phyloP scores from a whole-genome alignment of 176 grass and related monocot species.

The Eragrostis nindensis region DNA sequence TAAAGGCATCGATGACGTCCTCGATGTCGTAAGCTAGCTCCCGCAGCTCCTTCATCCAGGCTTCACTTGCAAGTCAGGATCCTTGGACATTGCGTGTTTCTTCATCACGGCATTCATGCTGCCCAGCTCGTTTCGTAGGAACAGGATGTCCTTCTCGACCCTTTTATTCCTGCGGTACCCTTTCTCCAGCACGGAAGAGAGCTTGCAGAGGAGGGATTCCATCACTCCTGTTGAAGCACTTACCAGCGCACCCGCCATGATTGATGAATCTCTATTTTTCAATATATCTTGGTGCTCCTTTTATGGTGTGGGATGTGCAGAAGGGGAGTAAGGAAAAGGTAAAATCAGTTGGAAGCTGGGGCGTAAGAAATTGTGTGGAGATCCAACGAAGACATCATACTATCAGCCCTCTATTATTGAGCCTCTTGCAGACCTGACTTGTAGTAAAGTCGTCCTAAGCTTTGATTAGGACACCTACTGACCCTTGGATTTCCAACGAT shows the following conservation, averaged over 20 bases:
- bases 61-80: background rate
- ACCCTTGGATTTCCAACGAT: background rate
- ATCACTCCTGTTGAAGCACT: slow-evolving; percentile 7
- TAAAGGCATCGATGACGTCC: slow-evolving; percentile 17
- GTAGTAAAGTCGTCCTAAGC: background rate
- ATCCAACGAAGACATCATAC: background rate
- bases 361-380: no score
- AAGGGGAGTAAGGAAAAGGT: background rate
- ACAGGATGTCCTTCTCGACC: slow-evolving; percentile 10
- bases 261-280: background rate
- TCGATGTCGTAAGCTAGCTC: slow-evolving; percentile 37
- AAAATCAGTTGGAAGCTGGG: background rate
- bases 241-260: background rate
- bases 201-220: slow-evolving; percentile 5
- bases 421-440: background rate
- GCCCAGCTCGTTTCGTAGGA: slow-evolving; percentile 14
- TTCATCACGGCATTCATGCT: slow-evolving; percentile 12
- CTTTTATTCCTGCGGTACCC: background rate
- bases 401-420: background rate
- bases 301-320: background rate
- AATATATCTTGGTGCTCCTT: background rate
- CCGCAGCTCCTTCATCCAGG: slow-evolving; percentile 13
- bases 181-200: background rate
- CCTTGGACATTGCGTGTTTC: background rate
- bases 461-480: background rate